Conservation (phyloP, 2,329 filamentous ascomycete species). For the Arachnomyces sp. region DNA sequence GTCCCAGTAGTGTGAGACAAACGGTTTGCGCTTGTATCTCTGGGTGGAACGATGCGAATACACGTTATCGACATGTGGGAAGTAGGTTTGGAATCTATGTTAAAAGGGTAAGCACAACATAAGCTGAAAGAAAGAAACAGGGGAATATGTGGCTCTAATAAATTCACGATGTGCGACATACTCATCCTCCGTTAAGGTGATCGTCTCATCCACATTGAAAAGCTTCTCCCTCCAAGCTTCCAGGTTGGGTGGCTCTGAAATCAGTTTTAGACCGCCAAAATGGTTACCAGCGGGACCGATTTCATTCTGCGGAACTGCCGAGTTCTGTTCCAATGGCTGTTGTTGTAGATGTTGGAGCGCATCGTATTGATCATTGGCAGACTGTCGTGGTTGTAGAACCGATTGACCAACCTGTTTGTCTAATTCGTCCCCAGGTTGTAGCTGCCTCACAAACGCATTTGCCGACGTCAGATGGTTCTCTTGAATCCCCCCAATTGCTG, state of each 20-base stretch:
- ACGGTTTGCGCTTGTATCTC: constrained; percentile 72
- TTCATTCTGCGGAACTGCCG: constrained; percentile 15
- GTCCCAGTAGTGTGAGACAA: constrained; percentile 78
- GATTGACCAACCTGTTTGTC: constrained; percentile 10
- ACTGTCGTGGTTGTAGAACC: constrained; percentile 1
- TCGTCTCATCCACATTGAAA: constrained; percentile 67
- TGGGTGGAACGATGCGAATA: constrained; percentile 80
- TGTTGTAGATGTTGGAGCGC: constrained; percentile 11
- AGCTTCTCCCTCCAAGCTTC: constrained; percentile 62
- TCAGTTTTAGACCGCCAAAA: constrained; percentile 42
- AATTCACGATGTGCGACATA: constrained; percentile 32
- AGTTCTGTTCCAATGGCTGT: constrained; percentile 12
- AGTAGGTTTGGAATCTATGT: constrained; percentile 67
- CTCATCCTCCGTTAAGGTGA: constrained; percentile 67
- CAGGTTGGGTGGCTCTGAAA: constrained; percentile 61
- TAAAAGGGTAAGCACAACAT: neutral
- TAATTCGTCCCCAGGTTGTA: constrained; percentile 13
- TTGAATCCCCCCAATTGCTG: constrained; percentile 17
- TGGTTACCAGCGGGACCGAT: constrained; percentile 16
- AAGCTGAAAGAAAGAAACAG: neutral
- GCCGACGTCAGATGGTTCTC: constrained; percentile 6
- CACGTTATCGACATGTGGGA: constrained; percentile 75
- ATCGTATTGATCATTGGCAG: constrained; percentile 12
- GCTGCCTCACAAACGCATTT: constrained; percentile 9
- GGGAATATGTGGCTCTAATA: too few relatives aligned